Evolutionary conservation across 495 filamentous ascomycete genomes (phyloP).

Genomic region (Delitschia confertaspora): DNA sequence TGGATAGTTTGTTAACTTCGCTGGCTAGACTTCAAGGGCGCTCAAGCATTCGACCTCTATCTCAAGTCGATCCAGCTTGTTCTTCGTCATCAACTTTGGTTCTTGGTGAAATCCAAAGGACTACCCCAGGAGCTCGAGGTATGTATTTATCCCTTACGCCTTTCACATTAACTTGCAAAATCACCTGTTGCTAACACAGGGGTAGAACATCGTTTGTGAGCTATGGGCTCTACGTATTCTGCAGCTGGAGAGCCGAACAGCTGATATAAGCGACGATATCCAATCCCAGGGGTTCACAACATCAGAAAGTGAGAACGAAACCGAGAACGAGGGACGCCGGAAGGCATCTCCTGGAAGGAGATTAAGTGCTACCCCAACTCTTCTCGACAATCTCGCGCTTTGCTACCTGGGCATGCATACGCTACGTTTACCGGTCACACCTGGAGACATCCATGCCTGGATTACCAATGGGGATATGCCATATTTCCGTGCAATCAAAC

Average conservation of each 20-base stretch:
- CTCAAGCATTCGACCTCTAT: conserved; percentile 63
- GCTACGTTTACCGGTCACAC: conserved; percentile 53
- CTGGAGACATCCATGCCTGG: conserved; percentile 52
- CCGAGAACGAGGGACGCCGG: too few species aligned
- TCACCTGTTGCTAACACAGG: not conserved
- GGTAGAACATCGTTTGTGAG: conserved; percentile 48
- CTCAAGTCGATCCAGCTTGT: conserved; percentile 81
- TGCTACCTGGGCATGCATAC: conserved; percentile 60
- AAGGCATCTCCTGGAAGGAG: too few species aligned
- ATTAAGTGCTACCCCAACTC: conserved; percentile 42
- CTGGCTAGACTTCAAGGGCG: conserved; percentile 39
- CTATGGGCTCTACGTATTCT: conserved; percentile 62
- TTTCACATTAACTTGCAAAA: too few species aligned
- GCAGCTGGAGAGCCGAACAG: conserved; percentile 36
- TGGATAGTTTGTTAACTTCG: not conserved
- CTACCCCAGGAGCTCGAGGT: conserved; percentile 58
- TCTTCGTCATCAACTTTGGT: conserved; percentile 62
- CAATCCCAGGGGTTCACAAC: conserved; percentile 43
- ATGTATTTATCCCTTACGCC: too few species aligned
- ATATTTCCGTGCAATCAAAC: conserved; percentile 29
- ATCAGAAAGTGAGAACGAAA: conserved; percentile 27
- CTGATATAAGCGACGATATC: conserved; percentile 27
- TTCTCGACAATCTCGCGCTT: conserved; percentile 55
- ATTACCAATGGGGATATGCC: conserved; percentile 26
- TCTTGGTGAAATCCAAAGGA: conserved; percentile 50